phyloP scores from a whole-genome alignment of 108 stramenopile genomes.

The Nannochloropsis gaditana region DNA sequence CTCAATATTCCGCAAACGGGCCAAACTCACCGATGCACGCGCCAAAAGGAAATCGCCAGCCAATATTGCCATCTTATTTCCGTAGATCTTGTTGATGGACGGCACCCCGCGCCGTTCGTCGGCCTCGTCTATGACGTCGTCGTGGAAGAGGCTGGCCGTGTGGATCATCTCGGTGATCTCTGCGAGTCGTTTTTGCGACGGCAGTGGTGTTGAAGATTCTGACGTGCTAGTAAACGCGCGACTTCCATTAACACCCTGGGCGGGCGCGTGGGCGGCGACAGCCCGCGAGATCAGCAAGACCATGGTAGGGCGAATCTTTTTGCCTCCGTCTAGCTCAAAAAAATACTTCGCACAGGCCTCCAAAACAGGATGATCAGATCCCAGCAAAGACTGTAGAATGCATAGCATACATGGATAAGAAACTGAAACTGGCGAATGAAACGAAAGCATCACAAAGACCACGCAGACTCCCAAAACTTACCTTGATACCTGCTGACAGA shows the following conservation, averaged over 20 bases:
- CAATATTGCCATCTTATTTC: slow-evolving; percentile 96
- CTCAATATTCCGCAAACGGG: slow-evolving; percentile 82
- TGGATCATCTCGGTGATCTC: slow-evolving; percentile 99
- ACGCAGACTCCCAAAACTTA: neutral
- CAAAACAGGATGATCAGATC: slow-evolving; percentile 53
- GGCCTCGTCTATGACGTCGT: slow-evolving; percentile 95
- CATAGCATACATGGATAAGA: neutral
- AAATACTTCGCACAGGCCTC: slow-evolving; percentile 53
- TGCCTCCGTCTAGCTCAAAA: slow-evolving; percentile 57
- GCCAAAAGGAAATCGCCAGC: slow-evolving; percentile 97
- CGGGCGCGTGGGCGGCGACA: neutral
- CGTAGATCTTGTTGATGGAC: slow-evolving; percentile 84
- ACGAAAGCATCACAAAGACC: neutral
- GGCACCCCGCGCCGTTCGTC: slow-evolving; percentile 84
- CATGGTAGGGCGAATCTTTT: slow-evolving; percentile 60
- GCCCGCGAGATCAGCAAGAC: slow-evolving; percentile 42
- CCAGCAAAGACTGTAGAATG: slow-evolving; percentile 34
- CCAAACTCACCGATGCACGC: slow-evolving; percentile 80
- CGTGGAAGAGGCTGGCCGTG: slow-evolving; percentile 92
- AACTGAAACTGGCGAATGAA: neutral
- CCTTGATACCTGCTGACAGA: slow-evolving; percentile 22
- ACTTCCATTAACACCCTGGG: neutral
- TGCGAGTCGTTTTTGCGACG: slow-evolving; percentile 78
- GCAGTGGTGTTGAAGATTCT: neutral
- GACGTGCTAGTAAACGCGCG: neutral